Conservation (phyloP, 805 yeast genomes). For the Kuraishia borneana region DNA sequence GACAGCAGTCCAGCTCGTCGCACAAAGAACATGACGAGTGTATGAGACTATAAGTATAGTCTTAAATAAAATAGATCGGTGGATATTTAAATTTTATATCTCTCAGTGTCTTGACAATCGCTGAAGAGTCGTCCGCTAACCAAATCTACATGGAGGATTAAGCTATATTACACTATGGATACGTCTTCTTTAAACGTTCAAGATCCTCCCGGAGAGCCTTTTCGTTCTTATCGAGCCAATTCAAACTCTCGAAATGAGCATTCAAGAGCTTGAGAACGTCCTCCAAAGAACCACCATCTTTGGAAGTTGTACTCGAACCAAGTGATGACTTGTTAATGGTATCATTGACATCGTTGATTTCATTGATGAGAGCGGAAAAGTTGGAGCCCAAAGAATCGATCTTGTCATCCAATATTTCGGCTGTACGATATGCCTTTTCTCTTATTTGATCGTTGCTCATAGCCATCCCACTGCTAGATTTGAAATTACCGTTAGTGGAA, state of each 20-base stretch:
- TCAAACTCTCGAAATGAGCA: constrained; percentile 81
- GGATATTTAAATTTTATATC: constrained; percentile 1
- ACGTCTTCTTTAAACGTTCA: constrained; percentile 21
- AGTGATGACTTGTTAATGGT: constrained; percentile 56
- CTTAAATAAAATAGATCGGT: too few species aligned
- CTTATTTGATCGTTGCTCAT: constrained; percentile 73
- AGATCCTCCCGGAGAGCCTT: constrained; percentile 57
- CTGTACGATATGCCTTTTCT: constrained; percentile 79
- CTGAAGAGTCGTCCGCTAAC: not conserved
- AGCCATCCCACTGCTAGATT: constrained; percentile 2
- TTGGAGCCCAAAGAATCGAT: constrained; percentile 70
- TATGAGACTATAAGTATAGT: too few species aligned
- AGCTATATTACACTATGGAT: not conserved
- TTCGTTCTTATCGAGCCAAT: constrained; percentile 74
- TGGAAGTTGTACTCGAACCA: constrained; percentile 15
- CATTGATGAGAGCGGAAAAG: constrained; percentile 63
- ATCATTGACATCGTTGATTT: constrained; percentile 75
- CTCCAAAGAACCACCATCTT: constrained; percentile 36
- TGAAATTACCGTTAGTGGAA: constrained; percentile 2
- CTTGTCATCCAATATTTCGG: constrained; percentile 75
- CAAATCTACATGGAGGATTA: not conserved
- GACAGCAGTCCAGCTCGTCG: not conserved
- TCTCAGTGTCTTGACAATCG: not conserved
- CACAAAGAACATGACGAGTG: not conserved
- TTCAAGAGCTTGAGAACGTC: constrained; percentile 76